phyloP scores from a whole-genome alignment of 2,329 filamentous ascomycete genomes.

The Talaromyces rugulosus region DNA sequence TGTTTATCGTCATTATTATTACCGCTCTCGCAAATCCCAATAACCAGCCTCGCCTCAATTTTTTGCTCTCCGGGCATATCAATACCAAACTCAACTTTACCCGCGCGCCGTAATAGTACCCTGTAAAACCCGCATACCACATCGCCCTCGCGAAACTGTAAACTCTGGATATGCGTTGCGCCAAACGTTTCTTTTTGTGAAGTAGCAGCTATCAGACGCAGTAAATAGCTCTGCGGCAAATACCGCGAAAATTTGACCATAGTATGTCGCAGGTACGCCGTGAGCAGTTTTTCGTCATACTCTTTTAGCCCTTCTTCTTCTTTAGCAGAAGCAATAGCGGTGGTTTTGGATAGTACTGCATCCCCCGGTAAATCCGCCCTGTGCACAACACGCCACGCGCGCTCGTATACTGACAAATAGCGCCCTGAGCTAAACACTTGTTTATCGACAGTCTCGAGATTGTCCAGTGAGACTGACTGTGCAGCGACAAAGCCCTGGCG shows the following conservation, averaged over 20 bases:
- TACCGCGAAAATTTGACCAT: constrained; percentile 27
- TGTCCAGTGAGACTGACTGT: not conserved
- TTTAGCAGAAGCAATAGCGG: not conserved
- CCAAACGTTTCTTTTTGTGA: constrained; percentile 21
- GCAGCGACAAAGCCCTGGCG: not conserved
- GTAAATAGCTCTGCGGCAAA: constrained; percentile 28
- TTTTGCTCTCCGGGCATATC: constrained; percentile 10
- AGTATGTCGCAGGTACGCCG: constrained; percentile 28
- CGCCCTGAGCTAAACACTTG: constrained; percentile 2
- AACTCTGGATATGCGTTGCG: constrained; percentile 19
- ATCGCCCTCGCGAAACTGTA: constrained; percentile 28
- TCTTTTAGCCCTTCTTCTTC: no score
- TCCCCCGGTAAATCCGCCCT: not conserved
- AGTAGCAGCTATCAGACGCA: constrained; percentile 18
- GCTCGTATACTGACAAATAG: constrained; percentile 4
- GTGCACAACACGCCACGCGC: constrained; percentile 2
- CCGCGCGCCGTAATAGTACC: constrained; percentile 19
- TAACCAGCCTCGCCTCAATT: constrained; percentile 20
- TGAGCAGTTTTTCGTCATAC: constrained; percentile 21
- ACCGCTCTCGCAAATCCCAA: constrained; percentile 15
- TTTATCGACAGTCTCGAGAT: not conserved
- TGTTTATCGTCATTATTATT: constrained; percentile 9
- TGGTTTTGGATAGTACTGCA: not conserved
- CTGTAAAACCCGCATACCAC: constrained; percentile 30
- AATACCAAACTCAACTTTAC: constrained; percentile 30